Evolutionary conservation across 2,329 filamentous ascomycete genomes (phyloP).

Genomic region (Tympanopsis confertula): DNA sequence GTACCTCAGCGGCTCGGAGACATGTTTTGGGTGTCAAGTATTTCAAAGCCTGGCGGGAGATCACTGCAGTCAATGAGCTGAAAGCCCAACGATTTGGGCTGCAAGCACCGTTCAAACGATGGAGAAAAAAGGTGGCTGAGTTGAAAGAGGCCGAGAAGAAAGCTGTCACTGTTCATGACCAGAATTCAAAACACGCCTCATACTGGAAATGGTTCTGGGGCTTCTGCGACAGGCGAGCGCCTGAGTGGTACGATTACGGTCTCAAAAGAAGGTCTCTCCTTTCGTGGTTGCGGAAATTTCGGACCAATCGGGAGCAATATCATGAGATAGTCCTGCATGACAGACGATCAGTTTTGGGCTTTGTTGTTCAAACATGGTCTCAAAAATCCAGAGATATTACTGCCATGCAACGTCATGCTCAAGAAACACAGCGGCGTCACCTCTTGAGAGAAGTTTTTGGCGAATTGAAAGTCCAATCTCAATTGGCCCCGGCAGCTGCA

Average conservation of each 20-base stretch:
- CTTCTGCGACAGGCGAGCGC: constrained; percentile 27
- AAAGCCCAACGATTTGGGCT: constrained; percentile 27
- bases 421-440: neutral
- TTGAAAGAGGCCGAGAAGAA: constrained; percentile 3
- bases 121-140: constrained; percentile 29
- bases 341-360: constrained; percentile 13
- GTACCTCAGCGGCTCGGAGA: constrained; percentile 34
- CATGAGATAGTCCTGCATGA: constrained; percentile 21
- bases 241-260: constrained; percentile 25
- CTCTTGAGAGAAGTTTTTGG: neutral
- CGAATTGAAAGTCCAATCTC: neutral
- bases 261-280: constrained; percentile 25
- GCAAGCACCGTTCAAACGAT: constrained; percentile 44
- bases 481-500: neutral
- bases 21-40: constrained; percentile 41
- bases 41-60: constrained; percentile 58
- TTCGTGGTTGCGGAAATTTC: constrained; percentile 23
- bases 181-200: constrained; percentile 14
- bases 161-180: constrained; percentile 15
- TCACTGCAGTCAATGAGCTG: constrained; percentile 47
- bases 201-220: constrained; percentile 30
- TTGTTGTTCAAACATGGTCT: constrained; percentile 4
- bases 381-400: neutral
- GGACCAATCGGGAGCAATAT: constrained; percentile 22
- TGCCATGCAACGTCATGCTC: neutral